A percentile compares a stretch with the other conserved stretches of the same genome.
Evolutionary conservation across 75 land plant species (phyloP).

Genomic region (Pinus albicaulis): DNA sequence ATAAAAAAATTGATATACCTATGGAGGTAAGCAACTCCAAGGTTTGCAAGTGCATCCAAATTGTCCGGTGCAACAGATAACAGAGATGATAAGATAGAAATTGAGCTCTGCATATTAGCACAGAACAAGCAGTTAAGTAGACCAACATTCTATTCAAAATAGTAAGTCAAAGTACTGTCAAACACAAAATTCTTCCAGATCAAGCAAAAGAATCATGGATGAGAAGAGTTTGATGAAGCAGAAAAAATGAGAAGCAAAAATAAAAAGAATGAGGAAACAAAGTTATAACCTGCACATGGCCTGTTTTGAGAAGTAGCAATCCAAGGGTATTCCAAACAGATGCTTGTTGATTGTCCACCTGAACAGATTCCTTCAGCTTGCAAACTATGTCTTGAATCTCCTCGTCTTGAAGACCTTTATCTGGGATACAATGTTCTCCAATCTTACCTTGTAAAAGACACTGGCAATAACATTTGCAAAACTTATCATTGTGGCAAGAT

Average conservation of each 20-base stretch:
- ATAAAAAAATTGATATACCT: constrained; percentile 29
- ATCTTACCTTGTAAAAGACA: constrained; percentile 59
- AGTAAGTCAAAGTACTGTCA: neutral
- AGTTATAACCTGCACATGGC: constrained; percentile 53
- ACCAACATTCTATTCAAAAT: neutral
- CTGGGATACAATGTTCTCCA: constrained; percentile 29
- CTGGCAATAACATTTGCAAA: constrained; percentile 22
- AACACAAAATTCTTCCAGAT: neutral
- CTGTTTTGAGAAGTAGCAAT: constrained; percentile 64
- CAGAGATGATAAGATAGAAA: constrained; percentile 59
- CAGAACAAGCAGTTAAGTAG: constrained; percentile 9
- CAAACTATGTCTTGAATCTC: constrained; percentile 51
- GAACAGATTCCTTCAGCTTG: constrained; percentile 59
- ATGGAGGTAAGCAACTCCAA: constrained; percentile 78
- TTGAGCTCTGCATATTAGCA: constrained; percentile 54
- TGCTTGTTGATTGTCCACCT: constrained; percentile 62
- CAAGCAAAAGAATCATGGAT: neutral
- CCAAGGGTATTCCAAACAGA: constrained; percentile 87
- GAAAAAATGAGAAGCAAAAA: neutral
- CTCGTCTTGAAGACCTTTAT: constrained; percentile 59
- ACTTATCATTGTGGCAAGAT: neutral
- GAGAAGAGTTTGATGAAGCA: neutral
- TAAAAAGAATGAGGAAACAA: neutral
- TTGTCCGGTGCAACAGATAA: constrained; percentile 52
- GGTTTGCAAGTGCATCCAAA: constrained; percentile 82